Evolutionary conservation across 257 asterid species (phyloP).

Genomic region (Eustoma russellianum): DNA sequence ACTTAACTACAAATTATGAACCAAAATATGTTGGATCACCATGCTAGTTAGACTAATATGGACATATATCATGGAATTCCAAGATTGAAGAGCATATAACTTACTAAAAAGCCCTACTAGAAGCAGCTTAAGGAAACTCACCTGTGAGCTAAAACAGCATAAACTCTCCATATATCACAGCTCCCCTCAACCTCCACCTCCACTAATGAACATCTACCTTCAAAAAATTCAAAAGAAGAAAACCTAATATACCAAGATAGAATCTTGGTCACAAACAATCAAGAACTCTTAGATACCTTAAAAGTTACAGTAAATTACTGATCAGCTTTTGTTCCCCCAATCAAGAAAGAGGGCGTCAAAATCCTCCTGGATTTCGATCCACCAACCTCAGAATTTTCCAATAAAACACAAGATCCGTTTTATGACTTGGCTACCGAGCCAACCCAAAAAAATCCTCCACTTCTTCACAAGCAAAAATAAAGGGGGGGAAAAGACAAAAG

Average conservation of each 20-base stretch:
- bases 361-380: slow-evolving; percentile 48
- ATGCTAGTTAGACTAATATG: not conserved
- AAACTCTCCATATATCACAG: slow-evolving; percentile 47
- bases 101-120: slow-evolving; percentile 2
- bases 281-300: slow-evolving; percentile 14
- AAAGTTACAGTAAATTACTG: slow-evolving; percentile 7
- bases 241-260: slow-evolving; percentile 30
- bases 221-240: slow-evolving; percentile 20
- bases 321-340: too few relatives aligned
- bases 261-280: slow-evolving; percentile 23
- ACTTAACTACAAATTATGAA: not conserved
- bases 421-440: slow-evolving; percentile 16
- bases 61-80: slow-evolving; percentile 1
- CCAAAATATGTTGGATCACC: slow-evolving; percentile 5
- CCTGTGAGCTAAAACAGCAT: slow-evolving; percentile 77
- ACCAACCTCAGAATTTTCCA: slow-evolving; percentile 23
- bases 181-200: slow-evolving; percentile 27
- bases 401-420: slow-evolving; percentile 13
- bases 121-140: slow-evolving; percentile 20
- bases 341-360: slow-evolving; percentile 3
- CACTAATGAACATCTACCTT: slow-evolving; percentile 46
- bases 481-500: not conserved
- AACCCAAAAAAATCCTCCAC: slow-evolving; percentile 8
- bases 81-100: slow-evolving; percentile 2
- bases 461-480: not conserved